Percentiles rank a stretch among this genome's conserved stretches.
Conservation (phyloP, 2,329 filamentous ascomycete species). For the Trichoderma polysporum region DNA sequence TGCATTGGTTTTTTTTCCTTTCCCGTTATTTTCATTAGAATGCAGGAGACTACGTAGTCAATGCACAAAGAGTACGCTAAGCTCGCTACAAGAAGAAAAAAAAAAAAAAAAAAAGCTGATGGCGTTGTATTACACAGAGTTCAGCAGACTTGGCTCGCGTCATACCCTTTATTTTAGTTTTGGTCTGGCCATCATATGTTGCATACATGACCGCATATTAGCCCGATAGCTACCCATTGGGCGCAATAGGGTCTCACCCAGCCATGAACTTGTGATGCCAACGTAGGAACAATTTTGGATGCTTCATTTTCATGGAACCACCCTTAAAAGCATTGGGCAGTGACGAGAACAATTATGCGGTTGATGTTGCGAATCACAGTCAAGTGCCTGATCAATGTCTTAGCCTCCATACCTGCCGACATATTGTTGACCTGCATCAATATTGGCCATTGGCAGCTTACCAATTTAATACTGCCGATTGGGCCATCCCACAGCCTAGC, state of each 20-base stretch:
- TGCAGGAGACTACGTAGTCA: neutral
- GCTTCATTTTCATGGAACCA: neutral
- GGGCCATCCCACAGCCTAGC: neutral
- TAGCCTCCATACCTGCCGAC: conserved; percentile 3
- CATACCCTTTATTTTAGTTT: neutral
- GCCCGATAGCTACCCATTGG: conserved; percentile 4
- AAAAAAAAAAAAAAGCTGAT: neutral
- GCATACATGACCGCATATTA: neutral
- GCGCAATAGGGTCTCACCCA: neutral
- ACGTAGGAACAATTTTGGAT: neutral
- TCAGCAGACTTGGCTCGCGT: neutral
- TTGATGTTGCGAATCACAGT: neutral
- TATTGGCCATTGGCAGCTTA: neutral
- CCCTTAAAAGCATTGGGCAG: neutral
- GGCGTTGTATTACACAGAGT: neutral
- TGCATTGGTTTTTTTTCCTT: neutral
- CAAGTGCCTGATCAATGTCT: conserved; percentile 3
- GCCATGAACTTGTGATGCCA: neutral
- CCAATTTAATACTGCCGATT: neutral
- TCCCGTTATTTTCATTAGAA: neutral
- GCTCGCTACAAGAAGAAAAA: neutral
- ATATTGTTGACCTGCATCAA: neutral
- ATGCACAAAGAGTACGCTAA: neutral
- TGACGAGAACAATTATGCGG: neutral
- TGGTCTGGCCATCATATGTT: neutral